Evolutionary conservation across 176 grass and related monocot species (phyloP), one percentile per base, ranked within the genome.

Genomic region (Aegilops sharonensis): DNA sequence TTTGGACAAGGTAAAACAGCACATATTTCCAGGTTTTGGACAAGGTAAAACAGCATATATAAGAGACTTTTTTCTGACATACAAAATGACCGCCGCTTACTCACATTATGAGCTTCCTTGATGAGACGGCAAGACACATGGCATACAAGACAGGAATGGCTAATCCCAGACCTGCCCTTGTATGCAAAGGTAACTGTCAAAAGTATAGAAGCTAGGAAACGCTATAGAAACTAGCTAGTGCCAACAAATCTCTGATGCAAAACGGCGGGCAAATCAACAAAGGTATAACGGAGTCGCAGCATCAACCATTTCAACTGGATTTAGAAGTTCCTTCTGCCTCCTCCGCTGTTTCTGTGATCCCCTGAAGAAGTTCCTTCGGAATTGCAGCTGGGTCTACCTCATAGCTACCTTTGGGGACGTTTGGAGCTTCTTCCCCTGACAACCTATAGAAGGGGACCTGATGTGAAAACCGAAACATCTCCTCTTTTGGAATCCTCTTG

Each of bases 391-490:
- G 52, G 52, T 56, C 52, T 56, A 56, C 52, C 52, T 93, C 91
- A 85, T 90, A 90, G 73, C 85, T 88, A 83, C 67, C 91, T 82
- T 93, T 93, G 2, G 88, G 91, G 60, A 90, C 78, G 90, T 85
- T 85, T 45, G 78, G 67, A 85, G 88, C 85, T 80, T 93, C 91
- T 88, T 90, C 85, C 12, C 85, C 91, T 64, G 85, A 75, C 85
- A 93, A 80, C 79, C 37, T 90, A 72, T 93, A 93, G 18, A 85
- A 88, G n/a, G 91, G 91, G 9, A 93, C 91, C 76, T 90, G 85
- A 73, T 93, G 91, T 64, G 91, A 93, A 85, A 93, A 93, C 27
- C 82, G 78, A 69, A 93, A 93, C 91, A 93, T 93, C 78, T 93
- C 88, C 52, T 90, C 88, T 83, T 86, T 93, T 50, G 81, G 85